Evolutionary conservation across 805 yeast genomes (phyloP).

Genomic region (Saccharomycopsis sp.): DNA sequence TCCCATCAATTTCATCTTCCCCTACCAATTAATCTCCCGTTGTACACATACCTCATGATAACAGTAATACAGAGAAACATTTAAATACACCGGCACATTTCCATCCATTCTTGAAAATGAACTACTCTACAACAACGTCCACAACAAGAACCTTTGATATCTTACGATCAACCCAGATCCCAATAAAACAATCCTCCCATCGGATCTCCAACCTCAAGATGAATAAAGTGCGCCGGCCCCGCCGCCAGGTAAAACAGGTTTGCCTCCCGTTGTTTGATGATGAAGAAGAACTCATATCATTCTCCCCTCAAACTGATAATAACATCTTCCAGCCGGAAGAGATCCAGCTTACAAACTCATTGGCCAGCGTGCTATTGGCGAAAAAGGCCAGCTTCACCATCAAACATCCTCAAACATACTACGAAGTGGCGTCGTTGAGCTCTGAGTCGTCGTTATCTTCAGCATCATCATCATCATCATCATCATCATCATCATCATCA

Average conservation of each 20-base stretch:
- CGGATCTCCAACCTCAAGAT: neutral
- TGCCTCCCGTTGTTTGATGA: neutral
- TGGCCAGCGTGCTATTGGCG: conserved; percentile 17
- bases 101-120: too few species aligned
- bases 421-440: neutral
- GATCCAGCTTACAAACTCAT: conserved; percentile 8
- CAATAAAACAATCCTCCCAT: neutral
- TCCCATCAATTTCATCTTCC: too few species aligned
- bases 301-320: too few species aligned
- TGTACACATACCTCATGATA: too few species aligned
- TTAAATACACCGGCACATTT: too few species aligned
- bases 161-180: neutral
- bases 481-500: neutral
- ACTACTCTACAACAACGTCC: too few species aligned
- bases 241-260: neutral
- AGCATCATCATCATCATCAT: neutral
- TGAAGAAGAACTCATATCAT: too few species aligned
- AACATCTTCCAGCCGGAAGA: too few species aligned
- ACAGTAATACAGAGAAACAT: too few species aligned
- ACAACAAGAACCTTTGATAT: too few species aligned
- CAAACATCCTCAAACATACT: neutral
- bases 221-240: neutral
- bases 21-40: too few species aligned
- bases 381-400: conserved; percentile 17
- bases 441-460: too few species aligned